Conservation (phyloP, 306 rosid genomes). For the Calophaca sinica region DNA sequence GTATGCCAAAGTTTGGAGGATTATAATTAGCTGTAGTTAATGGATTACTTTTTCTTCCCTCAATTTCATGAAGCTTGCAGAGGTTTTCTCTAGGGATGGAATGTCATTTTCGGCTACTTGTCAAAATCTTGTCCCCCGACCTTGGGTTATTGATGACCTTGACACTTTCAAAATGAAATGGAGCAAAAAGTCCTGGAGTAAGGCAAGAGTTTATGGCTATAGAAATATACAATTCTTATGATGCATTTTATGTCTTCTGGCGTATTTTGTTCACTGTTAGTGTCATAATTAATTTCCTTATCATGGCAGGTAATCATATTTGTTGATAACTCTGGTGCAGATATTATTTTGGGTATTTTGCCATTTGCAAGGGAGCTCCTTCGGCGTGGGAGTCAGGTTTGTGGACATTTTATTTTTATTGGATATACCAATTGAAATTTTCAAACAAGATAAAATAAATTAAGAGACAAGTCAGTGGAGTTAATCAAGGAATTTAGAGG, state of each 20-base stretch:
- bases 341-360: constrained; percentile 87
- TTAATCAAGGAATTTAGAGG: constrained; percentile 13
- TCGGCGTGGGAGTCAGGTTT: constrained; percentile 82
- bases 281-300: constrained; percentile 44
- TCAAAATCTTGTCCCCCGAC: constrained; percentile 86
- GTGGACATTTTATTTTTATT: constrained; percentile 15
- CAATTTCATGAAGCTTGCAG: constrained; percentile 84
- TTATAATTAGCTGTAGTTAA: constrained; percentile 28
- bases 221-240: background rate
- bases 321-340: constrained; percentile 99
- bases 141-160: constrained; percentile 96
- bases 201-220: constrained; percentile 58
- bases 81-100: constrained; percentile 87
- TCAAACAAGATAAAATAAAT: no score
- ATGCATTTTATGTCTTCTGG: constrained; percentile 23
- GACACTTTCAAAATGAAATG: constrained; percentile 75
- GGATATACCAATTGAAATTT: no score
- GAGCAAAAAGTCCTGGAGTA: constrained; percentile 85
- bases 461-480: no score
- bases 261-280: constrained; percentile 9
- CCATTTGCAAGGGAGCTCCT: constrained; percentile 99
- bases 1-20: constrained; percentile 24
- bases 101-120: constrained; percentile 87
- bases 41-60: background rate
- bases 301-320: constrained; percentile 79